Evolutionary conservation across 202 grass and related monocot genomes (phyloP), one percentile per base, ranked within the genome.

Genomic region (Dendrocalamus latiflorus): DNA sequence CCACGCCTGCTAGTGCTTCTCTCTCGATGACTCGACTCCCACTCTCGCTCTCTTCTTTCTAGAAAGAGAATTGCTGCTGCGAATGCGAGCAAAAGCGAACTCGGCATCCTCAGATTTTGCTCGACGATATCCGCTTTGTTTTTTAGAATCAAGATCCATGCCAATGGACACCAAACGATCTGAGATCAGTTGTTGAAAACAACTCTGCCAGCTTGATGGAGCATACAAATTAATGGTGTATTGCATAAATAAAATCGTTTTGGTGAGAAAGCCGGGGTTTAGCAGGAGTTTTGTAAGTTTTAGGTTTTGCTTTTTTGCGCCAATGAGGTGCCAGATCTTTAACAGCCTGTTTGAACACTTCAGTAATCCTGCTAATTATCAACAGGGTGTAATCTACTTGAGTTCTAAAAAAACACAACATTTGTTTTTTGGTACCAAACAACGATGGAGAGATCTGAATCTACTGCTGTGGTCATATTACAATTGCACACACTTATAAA

Each of bases 61-160:
- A 89, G 72, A 86, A 86, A 86, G 72, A 17, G 30, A 22, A 65
- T 2, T 67, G 88, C 72, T 90, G 78, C 83, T 4, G 59, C 39
- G 0, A 70, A n/a, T n/a, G n/a, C n/a, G n/a, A n/a, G 2, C 43
- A 13, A 78, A 86, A 82, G 58, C 18, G 21, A 51, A 58, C 72
- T 72, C 43, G 18, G 44, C 36, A n/a, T n/a, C 65, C 56, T 85
- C 25, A 53, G 33, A 60, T 43, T 30, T 34, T 84, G 54, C 15
- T 68, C 11, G 74, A 25, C 61, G 2, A 13, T 43, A 59, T 61
- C 66, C 22, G 17, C 54, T 63, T 26, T 34, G 5, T 45, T 77
- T 42, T 25, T 79, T 61, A n/a, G n/a, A 47, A 42, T 51, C 79
- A 54, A 54, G 2, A 18, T 63, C 36, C 16, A 6, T 47, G 18